phyloP scores from a whole-genome alignment of 805 yeast genomes.

The Barnettozyma sucrosica region DNA sequence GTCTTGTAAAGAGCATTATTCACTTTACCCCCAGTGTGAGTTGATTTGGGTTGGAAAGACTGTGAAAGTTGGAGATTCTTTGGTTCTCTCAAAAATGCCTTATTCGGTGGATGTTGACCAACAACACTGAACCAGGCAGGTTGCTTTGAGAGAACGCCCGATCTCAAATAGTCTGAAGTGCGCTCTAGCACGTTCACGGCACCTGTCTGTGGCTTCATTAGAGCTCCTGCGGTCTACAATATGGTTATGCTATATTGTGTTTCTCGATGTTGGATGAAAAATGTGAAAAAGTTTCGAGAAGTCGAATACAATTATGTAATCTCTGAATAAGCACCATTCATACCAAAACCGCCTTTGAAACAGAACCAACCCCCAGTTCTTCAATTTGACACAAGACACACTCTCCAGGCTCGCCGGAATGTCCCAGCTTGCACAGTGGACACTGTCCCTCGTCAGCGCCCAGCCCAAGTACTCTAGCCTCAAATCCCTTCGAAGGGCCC shows the following conservation, averaged over 20 bases:
- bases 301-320: neutral
- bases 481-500: neutral
- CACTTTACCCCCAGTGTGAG: neutral
- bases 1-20: slow-evolving; percentile 29
- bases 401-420: neutral
- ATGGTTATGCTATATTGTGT: neutral
- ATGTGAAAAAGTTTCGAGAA: slow-evolving; percentile 1
- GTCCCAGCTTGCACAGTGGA: neutral
- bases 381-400: neutral
- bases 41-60: slow-evolving; percentile 11
- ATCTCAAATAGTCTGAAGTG: slow-evolving; percentile 67
- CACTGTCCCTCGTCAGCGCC: neutral
- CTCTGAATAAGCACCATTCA: neutral
- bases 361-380: neutral
- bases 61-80: slow-evolving; percentile 15
- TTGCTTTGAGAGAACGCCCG: slow-evolving; percentile 61
- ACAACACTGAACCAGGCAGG: slow-evolving; percentile 92
- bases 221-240: neutral
- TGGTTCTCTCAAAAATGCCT: slow-evolving; percentile 38
- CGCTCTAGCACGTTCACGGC: slow-evolving; percentile 76
- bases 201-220: slow-evolving; percentile 67
- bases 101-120: slow-evolving; percentile 74
- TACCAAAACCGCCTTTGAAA: neutral
- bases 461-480: neutral
- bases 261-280: neutral